A percentile compares a stretch with the other conserved stretches of the same genome.
These are phyloP conservation scores for Kregervanrija delftensis DNA, from an alignment of 805 yeast species.

Conservation along the genomic window DNA sequence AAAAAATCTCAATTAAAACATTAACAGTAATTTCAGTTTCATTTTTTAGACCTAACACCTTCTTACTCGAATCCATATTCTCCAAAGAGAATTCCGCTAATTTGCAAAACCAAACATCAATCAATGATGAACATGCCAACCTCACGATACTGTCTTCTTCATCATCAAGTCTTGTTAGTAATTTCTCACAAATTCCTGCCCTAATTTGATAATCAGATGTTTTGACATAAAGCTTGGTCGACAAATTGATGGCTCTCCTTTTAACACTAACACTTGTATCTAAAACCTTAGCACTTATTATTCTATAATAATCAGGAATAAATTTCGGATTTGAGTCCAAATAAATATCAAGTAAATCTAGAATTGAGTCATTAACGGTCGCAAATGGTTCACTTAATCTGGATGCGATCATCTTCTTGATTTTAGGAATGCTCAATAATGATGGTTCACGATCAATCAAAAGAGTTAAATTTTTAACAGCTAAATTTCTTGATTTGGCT, in stretches of 20 bases:
- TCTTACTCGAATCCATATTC: not conserved
- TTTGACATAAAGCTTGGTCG: slow-evolving; percentile 38
- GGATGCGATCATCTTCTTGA: slow-evolving; percentile 45
- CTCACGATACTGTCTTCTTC: slow-evolving; percentile 55
- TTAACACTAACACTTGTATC: slow-evolving; percentile 65
- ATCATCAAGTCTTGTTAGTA: slow-evolving; percentile 56
- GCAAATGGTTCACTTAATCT: slow-evolving; percentile 58
- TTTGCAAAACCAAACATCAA: not conserved
- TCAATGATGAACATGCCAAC: slow-evolving; percentile 31
- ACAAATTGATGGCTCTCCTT: slow-evolving; percentile 50
- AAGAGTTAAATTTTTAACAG: slow-evolving; percentile 55
- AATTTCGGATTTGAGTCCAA: slow-evolving; percentile 37
- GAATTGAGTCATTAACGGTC: slow-evolving; percentile 66
- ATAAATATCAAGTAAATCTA: slow-evolving; percentile 55
- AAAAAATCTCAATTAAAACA: slow-evolving; percentile 32
- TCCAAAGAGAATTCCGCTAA: not conserved
- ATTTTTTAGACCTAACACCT: not conserved
- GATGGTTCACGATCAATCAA: slow-evolving; percentile 47
- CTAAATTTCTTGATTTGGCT: slow-evolving; percentile 51
- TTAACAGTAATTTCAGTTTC: slow-evolving; percentile 1
- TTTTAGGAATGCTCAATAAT: slow-evolving; percentile 41
- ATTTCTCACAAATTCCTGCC: slow-evolving; percentile 39
- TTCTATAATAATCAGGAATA: slow-evolving; percentile 40
- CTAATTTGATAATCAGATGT: slow-evolving; percentile 28
- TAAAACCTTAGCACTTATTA: slow-evolving; percentile 40